Evolutionary conservation across 257 asterid genomes (phyloP), one percentile per base, ranked within the genome.

Genomic region (Plantago ovata): DNA sequence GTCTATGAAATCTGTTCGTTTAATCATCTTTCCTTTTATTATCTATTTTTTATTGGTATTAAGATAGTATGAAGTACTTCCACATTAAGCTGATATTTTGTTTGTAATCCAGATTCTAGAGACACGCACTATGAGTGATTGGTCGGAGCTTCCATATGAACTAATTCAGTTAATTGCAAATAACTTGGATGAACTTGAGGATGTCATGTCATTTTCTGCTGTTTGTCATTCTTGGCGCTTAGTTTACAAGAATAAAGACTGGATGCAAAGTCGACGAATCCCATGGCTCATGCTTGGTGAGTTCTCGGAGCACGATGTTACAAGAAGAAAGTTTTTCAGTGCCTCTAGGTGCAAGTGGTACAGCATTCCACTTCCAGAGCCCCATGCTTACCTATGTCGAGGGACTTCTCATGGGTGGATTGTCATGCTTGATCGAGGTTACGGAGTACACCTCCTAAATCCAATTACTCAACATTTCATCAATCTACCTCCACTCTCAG

Each of bases 271-370:
- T 23, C n/a, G 18, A 19, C 72, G 45, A 22, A 1, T 62, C 19
- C 72, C 75, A 10, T 74, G 62, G 60, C 69, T 74, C 56, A 69
- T 74, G 75, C 66, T 64, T 0, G 58, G 64, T 9, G 79, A 69
- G 53, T 24, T 40, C 2, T 42, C 13, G 13, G 22, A 53, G 43
- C 14, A 33, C 32, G 62, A 38, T 9, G 38, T 44, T 16, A 38
- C 39, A 14, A 44, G 14, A 38, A 65, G 63, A n/a, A 56, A 38
- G 44, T 63, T 64, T 48, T 60, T 64, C 13, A 73, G 79, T 42
- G 44, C 64, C 15, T 22, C 58, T 13, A 49, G 36, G 21, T 55
- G 16, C 38, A 73, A 64, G 61, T 39, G 33, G 5, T 51, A 73
- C 22, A 38, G 38, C 7, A 13, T 65, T 23, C 62, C 58, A 51